A percentile compares a stretch with the other conserved stretches of the same genome.
Conservation (phyloP, 768 basidiomycete species). For the Guyanaporus albipodus region DNA sequence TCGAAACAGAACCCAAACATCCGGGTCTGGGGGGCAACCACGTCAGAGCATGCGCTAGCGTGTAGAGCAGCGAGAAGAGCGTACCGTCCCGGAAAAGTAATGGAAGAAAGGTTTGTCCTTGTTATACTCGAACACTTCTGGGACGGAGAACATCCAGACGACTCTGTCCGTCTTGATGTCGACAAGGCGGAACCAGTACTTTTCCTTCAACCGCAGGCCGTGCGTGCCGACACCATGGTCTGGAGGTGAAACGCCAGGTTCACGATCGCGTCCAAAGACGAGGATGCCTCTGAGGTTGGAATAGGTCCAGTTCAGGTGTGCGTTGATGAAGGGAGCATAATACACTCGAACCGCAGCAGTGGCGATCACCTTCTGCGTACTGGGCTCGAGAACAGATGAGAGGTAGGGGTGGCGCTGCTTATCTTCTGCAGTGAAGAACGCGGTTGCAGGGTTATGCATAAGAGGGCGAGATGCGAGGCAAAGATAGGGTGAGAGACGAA, state of each 20-base stretch:
- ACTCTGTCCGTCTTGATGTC: conserved; percentile 54
- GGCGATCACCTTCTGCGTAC: conserved; percentile 47
- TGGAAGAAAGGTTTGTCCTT: conserved; percentile 92
- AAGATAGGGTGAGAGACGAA: conserved; percentile 13
- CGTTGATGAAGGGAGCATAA: conserved; percentile 49
- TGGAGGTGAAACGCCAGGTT: conserved; percentile 21
- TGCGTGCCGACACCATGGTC: conserved; percentile 16
- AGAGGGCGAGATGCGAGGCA: conserved; percentile 4
- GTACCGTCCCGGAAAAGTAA: conserved; percentile 78
- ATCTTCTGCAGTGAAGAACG: conserved; percentile 36
- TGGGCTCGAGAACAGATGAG: conserved; percentile 37
- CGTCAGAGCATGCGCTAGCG: background rate
- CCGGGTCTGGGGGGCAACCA: conserved; percentile 29
- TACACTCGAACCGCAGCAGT: conserved; percentile 56
- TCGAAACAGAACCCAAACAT: conserved; percentile 57
- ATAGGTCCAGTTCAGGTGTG: conserved; percentile 52
- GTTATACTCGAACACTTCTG: conserved; percentile 61
- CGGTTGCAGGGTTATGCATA: conserved; percentile 31
- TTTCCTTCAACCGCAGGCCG: conserved; percentile 31
- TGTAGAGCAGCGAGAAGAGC: conserved; percentile 26
- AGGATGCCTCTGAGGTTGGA: conserved; percentile 59
- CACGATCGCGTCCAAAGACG: conserved; percentile 44
- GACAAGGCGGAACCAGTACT: conserved; percentile 63
- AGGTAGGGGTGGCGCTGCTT: conserved; percentile 37
- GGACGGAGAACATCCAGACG: conserved; percentile 67